Percentiles rank a stretch among this genome's conserved stretches.
phyloP scores from a whole-genome alignment of 225 moss, liverwort and hornwort genomes.

The Pleurozium schreberi region DNA sequence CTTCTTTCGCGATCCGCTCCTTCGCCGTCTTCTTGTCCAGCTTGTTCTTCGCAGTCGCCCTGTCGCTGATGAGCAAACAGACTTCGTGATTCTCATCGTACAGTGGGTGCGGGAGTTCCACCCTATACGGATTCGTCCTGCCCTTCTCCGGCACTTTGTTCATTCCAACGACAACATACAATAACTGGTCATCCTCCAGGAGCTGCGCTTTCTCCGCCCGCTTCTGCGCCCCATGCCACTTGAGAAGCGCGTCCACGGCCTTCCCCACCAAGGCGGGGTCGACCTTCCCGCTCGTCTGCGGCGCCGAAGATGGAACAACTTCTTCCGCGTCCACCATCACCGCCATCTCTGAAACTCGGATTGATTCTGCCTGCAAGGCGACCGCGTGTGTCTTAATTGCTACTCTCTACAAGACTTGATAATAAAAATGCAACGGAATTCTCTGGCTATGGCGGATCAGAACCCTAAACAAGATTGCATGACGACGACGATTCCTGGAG shows the following conservation, averaged over 20 bases:
- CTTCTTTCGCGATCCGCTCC: conserved; percentile 54
- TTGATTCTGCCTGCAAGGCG: not conserved
- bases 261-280: conserved; percentile 26
- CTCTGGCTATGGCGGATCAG: not conserved
- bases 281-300: conserved; percentile 16
- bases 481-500: not conserved
- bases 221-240: conserved; percentile 51
- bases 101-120: conserved; percentile 51
- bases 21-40: conserved; percentile 59
- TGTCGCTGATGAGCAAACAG: conserved; percentile 60
- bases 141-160: conserved; percentile 48
- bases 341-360: not conserved
- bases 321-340: not conserved
- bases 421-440: not conserved
- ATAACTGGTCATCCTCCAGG: conserved; percentile 60
- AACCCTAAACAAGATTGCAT: not conserved
- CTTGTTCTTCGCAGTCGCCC: conserved; percentile 23
- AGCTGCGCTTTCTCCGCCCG: conserved; percentile 30
- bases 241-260: conserved; percentile 65
- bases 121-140: conserved; percentile 51
- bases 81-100: conserved; percentile 49
- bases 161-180: conserved; percentile 57
- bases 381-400: not conserved
- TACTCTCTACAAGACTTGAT: not conserved
- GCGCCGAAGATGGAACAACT: not conserved